Evolutionary conservation across 257 asterid species (phyloP).

Genomic region (Cinchona pubescens): DNA sequence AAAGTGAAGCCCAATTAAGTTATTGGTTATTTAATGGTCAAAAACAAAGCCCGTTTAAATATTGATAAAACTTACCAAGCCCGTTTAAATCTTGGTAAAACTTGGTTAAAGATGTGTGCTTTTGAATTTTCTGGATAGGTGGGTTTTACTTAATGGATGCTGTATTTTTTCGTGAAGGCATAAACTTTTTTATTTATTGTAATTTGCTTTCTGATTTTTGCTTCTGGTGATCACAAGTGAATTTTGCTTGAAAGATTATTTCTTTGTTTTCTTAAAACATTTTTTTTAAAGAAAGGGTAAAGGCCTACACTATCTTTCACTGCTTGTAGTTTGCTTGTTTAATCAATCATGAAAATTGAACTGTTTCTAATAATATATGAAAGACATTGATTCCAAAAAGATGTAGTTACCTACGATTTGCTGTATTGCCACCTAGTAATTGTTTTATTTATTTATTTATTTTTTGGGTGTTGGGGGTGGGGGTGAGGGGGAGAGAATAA

Average conservation of each 20-base stretch:
- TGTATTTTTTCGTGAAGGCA: not conserved
- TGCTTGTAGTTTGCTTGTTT: no score
- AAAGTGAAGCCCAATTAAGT: not conserved
- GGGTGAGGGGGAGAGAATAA: not conserved
- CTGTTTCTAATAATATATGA: not conserved
- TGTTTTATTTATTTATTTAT: no score
- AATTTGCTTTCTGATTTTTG: constrained; percentile 4
- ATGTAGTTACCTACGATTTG: not conserved
- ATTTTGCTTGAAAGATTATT: not conserved
- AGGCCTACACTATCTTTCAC: no score
- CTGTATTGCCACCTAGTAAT: not conserved
- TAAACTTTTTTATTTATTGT: not conserved
- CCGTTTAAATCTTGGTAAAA: not conserved
- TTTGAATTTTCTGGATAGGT: not conserved
- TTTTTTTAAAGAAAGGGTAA: no score
- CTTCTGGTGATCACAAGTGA: not conserved
- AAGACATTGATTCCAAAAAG: not conserved
- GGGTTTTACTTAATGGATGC: constrained; percentile 3
- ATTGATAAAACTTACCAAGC: no score
- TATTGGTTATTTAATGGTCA: not conserved
- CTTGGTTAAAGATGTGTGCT: not conserved
- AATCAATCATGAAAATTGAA: not conserved
- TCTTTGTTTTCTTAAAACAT: no score
- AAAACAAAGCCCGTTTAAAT: no score
- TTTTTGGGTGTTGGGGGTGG: no score